Percentiles rank a stretch among this genome's conserved stretches.
Evolutionary conservation across 2,329 filamentous ascomycete species (phyloP).

Genomic region (Blastomyces emzantsi): DNA sequence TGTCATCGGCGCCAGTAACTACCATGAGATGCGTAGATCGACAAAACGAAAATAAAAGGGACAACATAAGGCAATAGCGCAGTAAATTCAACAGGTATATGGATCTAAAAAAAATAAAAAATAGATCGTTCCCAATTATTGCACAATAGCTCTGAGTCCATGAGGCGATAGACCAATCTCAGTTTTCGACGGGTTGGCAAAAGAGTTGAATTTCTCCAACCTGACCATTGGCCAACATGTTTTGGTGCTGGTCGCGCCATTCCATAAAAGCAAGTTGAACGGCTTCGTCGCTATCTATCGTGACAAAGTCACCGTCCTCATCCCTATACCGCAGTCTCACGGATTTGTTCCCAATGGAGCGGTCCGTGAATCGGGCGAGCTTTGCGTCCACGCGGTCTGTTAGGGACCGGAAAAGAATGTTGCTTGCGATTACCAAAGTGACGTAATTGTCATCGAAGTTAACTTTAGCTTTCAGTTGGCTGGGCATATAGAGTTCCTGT

Average conservation of each 20-base stretch:
- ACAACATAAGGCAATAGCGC: conserved; percentile 12
- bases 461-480: conserved; percentile 91
- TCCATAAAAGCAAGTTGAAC: conserved; percentile 93
- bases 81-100: conserved; percentile 14
- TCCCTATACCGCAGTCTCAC: conserved; percentile 86
- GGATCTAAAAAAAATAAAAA: neutral
- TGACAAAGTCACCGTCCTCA: conserved; percentile 85
- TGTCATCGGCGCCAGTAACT: conserved; percentile 20
- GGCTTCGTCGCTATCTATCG: conserved; percentile 90
- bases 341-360: conserved; percentile 71
- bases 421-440: conserved; percentile 90
- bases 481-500: conserved; percentile 44
- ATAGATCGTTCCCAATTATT: neutral
- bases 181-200: conserved; percentile 49
- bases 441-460: conserved; percentile 88
- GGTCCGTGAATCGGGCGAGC: conserved; percentile 73
- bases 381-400: conserved; percentile 96
- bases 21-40: conserved; percentile 17
- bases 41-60: conserved; percentile 13
- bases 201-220: conserved; percentile 87
- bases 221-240: conserved; percentile 53
- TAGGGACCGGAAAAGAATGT: conserved; percentile 87
- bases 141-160: neutral
- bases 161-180: neutral
- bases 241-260: conserved; percentile 69